These are phyloP conservation scores for Tulasnella sp. DNA, from an alignment of 768 basidiomycete species.

Conservation along the genomic window DNA sequence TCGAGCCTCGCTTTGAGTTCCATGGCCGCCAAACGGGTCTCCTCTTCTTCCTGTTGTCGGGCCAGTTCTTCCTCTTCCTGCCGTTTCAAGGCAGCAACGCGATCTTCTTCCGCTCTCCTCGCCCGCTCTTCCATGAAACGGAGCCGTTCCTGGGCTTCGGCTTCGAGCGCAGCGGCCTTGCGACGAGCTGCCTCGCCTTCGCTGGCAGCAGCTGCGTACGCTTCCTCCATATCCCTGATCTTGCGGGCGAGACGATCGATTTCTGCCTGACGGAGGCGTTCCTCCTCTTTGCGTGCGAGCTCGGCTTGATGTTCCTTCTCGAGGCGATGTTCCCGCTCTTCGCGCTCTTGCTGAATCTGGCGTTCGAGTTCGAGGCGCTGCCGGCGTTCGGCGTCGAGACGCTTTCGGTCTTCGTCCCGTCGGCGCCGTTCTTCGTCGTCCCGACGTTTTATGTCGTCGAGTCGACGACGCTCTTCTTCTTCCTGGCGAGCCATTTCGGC, in stretches of 20 bases:
- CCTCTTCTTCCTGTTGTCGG: neutral
- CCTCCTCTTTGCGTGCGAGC: neutral
- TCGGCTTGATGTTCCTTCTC: slow-evolving; percentile 2
- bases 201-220: neutral
- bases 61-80: slow-evolving; percentile 8
- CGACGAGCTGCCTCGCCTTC: neutral
- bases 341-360: neutral
- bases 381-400: neutral
- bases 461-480: neutral
- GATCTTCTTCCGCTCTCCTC: slow-evolving; percentile 7
- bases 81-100: neutral
- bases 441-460: neutral
- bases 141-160: slow-evolving; percentile 5
- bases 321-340: neutral
- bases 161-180: neutral
- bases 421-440: neutral
- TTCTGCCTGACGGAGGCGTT: neutral
- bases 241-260: neutral
- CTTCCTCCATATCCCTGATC: slow-evolving; percentile 7
- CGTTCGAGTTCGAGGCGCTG: neutral
- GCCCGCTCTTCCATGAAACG: neutral
- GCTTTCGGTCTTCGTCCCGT: neutral
- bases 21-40: neutral
- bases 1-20: neutral
- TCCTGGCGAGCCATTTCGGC: neutral